Percentiles rank a stretch among this genome's conserved stretches.
Conservation (phyloP, 345 rosid genomes). For the Salix udensis region DNA sequence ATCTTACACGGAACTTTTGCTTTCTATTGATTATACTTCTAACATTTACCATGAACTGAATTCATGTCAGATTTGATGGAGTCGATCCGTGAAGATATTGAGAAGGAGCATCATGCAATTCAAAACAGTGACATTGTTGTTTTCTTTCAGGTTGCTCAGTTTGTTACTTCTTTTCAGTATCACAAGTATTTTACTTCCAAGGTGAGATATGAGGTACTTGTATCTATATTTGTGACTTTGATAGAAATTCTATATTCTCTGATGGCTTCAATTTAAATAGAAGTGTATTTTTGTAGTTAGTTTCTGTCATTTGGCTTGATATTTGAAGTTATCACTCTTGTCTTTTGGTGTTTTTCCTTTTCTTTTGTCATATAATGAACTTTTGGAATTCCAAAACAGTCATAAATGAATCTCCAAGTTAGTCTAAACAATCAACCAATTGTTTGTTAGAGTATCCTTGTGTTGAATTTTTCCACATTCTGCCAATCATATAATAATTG, state of each 20-base stretch:
- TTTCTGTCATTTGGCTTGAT: too few relatives aligned
- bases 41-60: slow-evolving; percentile 17
- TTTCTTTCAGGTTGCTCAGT: slow-evolving; percentile 80
- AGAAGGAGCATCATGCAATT: slow-evolving; percentile 74
- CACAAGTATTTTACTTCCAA: slow-evolving; percentile 52
- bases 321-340: background rate
- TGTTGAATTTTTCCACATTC: too few relatives aligned
- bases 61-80: slow-evolving; percentile 66
- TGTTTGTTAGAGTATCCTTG: background rate
- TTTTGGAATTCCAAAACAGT: background rate
- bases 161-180: slow-evolving; percentile 71
- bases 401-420: background rate
- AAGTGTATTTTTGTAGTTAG: background rate
- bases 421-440: background rate
- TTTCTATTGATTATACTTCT: slow-evolving; percentile 9
- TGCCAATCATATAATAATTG: too few relatives aligned
- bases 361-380: background rate
- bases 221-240: background rate
- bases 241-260: background rate
- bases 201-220: slow-evolving; percentile 45
- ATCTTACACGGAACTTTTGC: background rate
- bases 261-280: background rate
- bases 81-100: slow-evolving; percentile 76
- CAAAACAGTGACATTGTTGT: slow-evolving; percentile 67
- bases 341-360: background rate